These are phyloP conservation scores for Rubus idaeus DNA, from an alignment of 306 rosid genomes.

Conservation along the genomic window DNA sequence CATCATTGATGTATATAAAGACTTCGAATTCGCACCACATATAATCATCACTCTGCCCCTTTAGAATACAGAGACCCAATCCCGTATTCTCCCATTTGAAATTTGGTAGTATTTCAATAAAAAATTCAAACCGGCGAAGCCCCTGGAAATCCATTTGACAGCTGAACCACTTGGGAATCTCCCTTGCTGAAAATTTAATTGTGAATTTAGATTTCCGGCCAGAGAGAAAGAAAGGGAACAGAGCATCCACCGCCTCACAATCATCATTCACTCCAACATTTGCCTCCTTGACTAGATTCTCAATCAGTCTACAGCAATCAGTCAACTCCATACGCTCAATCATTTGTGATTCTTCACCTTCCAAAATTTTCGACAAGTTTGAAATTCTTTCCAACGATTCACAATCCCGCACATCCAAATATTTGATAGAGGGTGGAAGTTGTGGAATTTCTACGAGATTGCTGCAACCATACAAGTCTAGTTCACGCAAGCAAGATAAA, in stretches of 20 bases:
- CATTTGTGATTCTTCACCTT: not conserved
- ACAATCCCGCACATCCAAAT: not conserved
- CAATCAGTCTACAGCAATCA: not conserved
- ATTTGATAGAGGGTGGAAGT: rapidly evolving
- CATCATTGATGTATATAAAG: not conserved
- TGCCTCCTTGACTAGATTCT: not conserved
- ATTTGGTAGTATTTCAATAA: not conserved
- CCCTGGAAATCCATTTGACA: not conserved
- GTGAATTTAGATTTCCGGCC: rapidly evolving
- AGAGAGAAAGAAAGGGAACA: not conserved
- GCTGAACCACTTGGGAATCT: not conserved
- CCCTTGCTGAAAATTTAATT: not conserved
- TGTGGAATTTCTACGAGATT: not conserved
- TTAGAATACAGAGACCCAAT: not conserved
- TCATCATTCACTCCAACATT: not conserved
- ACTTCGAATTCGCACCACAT: not conserved
- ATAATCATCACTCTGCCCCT: too few relatives aligned
- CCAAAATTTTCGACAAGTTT: not conserved
- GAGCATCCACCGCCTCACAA: not conserved
- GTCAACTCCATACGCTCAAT: rapidly evolving
- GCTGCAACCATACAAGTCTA: rapidly evolving
- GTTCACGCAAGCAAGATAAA: not conserved
- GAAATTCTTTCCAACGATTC: not conserved
- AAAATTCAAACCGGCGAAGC: not conserved
- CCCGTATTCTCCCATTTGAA: not conserved